These are phyloP conservation scores for Phytophthora citricola DNA, from an alignment of 352 stramenopile genomes.

Conservation along the genomic window DNA sequence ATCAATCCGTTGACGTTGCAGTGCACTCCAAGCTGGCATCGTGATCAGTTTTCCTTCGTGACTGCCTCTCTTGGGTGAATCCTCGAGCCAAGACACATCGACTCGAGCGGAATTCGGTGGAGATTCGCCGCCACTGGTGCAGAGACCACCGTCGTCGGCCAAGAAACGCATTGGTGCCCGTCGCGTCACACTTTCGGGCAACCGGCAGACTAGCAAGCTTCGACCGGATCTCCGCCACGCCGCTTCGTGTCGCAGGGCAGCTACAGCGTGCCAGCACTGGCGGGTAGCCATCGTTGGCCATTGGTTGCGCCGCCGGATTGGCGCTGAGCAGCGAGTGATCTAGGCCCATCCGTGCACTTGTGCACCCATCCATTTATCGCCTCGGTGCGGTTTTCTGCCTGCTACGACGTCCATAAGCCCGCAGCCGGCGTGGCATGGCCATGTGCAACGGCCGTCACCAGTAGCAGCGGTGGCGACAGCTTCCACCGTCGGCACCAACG, in stretches of 20 bases:
- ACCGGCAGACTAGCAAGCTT: conserved; percentile 17
- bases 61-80: conserved; percentile 20
- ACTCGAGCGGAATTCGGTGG: conserved; percentile 24
- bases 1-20: conserved; percentile 18
- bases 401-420: neutral
- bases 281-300: conserved; percentile 20
- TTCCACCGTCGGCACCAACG: conserved; percentile 9
- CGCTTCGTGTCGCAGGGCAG: conserved; percentile 24
- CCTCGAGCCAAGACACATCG: conserved; percentile 26
- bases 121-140: conserved; percentile 15
- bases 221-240: conserved; percentile 26
- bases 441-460: conserved; percentile 19
- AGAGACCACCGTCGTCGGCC: conserved; percentile 25
- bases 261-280: conserved; percentile 12
- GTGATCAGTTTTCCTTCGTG: conserved; percentile 39
- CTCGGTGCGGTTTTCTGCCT: neutral
- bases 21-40: conserved; percentile 2
- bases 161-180: conserved; percentile 31
- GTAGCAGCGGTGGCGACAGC: neutral
- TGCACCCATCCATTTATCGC: conserved; percentile 29
- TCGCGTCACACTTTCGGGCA: conserved; percentile 35
- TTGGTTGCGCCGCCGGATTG: conserved; percentile 1
- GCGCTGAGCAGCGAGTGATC: conserved; percentile 16
- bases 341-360: conserved; percentile 22
- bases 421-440: conserved; percentile 4